phyloP scores from a whole-genome alignment of 129 eudicot genomes.

The Deinandra increscens region DNA sequence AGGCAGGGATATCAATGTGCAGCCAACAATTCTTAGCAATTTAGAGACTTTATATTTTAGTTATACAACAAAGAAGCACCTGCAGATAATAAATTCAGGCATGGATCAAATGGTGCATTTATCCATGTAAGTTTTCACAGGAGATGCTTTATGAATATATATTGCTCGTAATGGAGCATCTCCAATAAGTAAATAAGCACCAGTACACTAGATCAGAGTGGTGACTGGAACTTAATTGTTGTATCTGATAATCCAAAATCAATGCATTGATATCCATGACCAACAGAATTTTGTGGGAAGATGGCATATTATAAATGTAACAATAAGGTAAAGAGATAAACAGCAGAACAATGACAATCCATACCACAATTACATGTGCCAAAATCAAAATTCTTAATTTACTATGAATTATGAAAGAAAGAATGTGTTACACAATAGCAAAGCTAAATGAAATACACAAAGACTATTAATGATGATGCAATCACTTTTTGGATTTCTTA shows the following conservation, averaged over 20 bases:
- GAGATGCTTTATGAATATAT: conserved; percentile 5
- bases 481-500: neutral
- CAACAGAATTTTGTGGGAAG: conserved; percentile 1
- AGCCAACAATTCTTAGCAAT: conserved; percentile 14
- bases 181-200: neutral
- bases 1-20: conserved; percentile 17
- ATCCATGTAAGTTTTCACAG: too few species aligned
- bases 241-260: neutral
- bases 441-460: neutral
- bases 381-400: neutral
- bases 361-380: neutral
- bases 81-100: too few species aligned
- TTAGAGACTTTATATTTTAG: conserved; percentile 14
- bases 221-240: neutral
- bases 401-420: neutral
- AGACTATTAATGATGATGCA: neutral
- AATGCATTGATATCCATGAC: neutral
- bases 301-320: neutral
- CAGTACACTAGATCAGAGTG: neutral
- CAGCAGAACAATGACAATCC: neutral
- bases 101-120: too few species aligned
- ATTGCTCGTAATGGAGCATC: conserved; percentile 12
- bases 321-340: neutral
- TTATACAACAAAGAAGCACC: conserved; percentile 22
- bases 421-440: neutral